Evolutionary conservation across 768 basidiomycete species (phyloP).

Genomic region (Candolleomyces aberdarensis): DNA sequence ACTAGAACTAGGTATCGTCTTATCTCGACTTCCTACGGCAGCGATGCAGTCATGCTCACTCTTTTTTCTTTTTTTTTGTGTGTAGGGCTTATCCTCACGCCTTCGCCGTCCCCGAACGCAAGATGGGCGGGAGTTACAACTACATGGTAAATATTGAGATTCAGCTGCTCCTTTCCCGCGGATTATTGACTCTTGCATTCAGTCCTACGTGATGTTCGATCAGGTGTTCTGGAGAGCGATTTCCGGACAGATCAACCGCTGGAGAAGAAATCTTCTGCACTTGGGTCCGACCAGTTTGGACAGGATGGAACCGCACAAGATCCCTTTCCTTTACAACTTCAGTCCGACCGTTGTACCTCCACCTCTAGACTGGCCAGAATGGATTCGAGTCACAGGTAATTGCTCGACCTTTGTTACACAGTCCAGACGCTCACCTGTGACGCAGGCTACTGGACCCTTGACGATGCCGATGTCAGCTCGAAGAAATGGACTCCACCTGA

Average conservation of each 20-base stretch:
- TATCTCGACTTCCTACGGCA: neutral
- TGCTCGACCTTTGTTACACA: neutral
- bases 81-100: constrained; percentile 92
- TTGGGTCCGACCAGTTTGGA: constrained; percentile 85
- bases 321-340: constrained; percentile 98
- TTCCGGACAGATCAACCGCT: constrained; percentile 91
- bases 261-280: constrained; percentile 75
- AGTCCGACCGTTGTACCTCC: constrained; percentile 88
- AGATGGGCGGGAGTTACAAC: constrained; percentile 98
- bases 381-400: constrained; percentile 89
- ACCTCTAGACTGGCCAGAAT: constrained; percentile 98
- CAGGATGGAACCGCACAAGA: constrained; percentile 96
- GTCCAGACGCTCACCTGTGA: neutral
- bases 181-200: neutral
- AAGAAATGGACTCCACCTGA: constrained; percentile 88
- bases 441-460: constrained; percentile 94
- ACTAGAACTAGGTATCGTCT: constrained; percentile 71
- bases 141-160: constrained; percentile 69
- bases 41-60: constrained; percentile 2
- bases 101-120: constrained; percentile 94
- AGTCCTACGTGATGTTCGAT: constrained; percentile 97
- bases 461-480: constrained; percentile 85
- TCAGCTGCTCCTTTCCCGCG: neutral
- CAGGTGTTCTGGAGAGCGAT: constrained; percentile 97
- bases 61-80: neutral